These are phyloP conservation scores for Termitomyces sp. DNA, from an alignment of 768 basidiomycete species.

Conservation along the genomic window DNA sequence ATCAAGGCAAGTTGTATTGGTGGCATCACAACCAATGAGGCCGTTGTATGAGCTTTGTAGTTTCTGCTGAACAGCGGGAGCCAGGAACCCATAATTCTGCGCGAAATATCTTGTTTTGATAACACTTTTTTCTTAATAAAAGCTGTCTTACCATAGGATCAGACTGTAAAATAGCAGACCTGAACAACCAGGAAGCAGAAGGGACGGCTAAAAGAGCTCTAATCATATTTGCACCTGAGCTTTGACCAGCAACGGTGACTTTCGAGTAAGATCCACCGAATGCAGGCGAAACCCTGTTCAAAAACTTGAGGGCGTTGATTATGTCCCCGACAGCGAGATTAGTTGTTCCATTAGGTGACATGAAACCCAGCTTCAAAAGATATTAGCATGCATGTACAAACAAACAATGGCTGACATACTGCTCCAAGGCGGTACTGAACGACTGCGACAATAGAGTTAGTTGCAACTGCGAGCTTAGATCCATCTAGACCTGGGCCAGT, in stretches of 20 bases:
- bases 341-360: constrained; percentile 62
- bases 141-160: constrained; percentile 68
- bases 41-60: constrained; percentile 49
- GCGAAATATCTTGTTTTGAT: neutral
- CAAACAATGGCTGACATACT: constrained; percentile 32
- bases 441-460: constrained; percentile 73
- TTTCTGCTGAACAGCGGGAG: constrained; percentile 42
- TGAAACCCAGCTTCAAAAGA: constrained; percentile 56
- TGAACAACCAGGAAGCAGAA: constrained; percentile 65
- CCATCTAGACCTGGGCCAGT: constrained; percentile 73
- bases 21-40: constrained; percentile 38
- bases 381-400: constrained; percentile 2
- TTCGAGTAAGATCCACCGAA: constrained; percentile 64
- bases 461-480: constrained; percentile 61
- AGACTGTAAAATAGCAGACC: constrained; percentile 76
- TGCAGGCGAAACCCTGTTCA: constrained; percentile 47
- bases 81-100: constrained; percentile 70
- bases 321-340: constrained; percentile 71
- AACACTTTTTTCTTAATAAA: neutral
- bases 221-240: constrained; percentile 73
- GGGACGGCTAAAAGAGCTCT: constrained; percentile 71
- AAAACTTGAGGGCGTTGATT: constrained; percentile 58
- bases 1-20: constrained; percentile 44
- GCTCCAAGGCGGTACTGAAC: constrained; percentile 83
- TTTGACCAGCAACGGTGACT: constrained; percentile 79